A percentile compares a stretch with the other conserved stretches of the same genome.
Conservation (phyloP, 805 yeast species). For the Cyberlindnera xylosilytica region DNA sequence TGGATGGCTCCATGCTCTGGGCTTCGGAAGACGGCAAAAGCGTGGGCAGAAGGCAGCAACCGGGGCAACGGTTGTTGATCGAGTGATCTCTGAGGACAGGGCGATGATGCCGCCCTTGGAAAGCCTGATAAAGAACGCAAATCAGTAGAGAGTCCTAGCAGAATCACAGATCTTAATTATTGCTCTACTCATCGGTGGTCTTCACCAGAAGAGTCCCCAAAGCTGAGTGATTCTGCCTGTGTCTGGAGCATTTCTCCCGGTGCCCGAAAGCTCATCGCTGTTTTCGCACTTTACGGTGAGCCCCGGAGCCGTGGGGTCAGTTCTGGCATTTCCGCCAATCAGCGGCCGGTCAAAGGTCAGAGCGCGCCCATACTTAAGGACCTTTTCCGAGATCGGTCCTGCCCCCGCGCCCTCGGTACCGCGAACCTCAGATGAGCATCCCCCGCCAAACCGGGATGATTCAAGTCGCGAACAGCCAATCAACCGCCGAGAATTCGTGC, state of each 20-base stretch:
- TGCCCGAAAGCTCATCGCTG: background rate
- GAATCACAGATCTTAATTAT: no score
- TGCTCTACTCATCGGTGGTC: no score
- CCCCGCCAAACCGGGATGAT: slow-evolving; percentile 12
- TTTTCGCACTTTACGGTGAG: slow-evolving; percentile 1
- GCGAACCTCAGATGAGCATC: background rate
- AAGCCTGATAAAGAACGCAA: no score
- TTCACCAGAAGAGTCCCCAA: no score
- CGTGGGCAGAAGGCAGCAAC: background rate
- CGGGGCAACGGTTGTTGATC: background rate
- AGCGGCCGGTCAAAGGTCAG: slow-evolving; percentile 3
- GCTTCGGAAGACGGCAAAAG: no score
- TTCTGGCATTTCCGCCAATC: background rate
- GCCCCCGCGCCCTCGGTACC: slow-evolving; percentile 9
- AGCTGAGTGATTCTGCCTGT: no score
- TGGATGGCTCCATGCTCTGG: no score
- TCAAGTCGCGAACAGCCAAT: slow-evolving; percentile 7
- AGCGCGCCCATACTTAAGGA: slow-evolving; percentile 1
- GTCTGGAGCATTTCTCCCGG: background rate
- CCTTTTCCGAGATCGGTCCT: slow-evolving; percentile 16
- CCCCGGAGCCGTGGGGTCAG: slow-evolving; percentile 2
- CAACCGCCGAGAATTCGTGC: slow-evolving; percentile 3
- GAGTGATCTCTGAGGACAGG: no score
- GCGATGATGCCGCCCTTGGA: no score
- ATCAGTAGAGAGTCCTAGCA: no score